Evolutionary conservation across 2,329 filamentous ascomycete species (phyloP), one percentile per base, ranked within the genome.

Genomic region (Beauveria sp.): DNA sequence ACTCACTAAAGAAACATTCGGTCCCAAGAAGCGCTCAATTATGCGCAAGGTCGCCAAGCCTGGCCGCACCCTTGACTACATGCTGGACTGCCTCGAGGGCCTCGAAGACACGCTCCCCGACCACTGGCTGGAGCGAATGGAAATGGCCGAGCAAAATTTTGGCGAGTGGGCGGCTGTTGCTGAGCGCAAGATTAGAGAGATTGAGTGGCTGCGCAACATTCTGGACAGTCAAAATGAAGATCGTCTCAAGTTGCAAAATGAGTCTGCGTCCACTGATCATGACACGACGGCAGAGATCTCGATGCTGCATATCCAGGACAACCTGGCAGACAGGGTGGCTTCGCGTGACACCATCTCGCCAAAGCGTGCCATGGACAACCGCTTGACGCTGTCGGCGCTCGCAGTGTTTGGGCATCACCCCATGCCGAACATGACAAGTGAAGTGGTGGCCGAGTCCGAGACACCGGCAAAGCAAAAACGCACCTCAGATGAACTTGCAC

Each of bases 41-140:
- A 85, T 88, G 62, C 77, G 82, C 38, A 89, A 89, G 66, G 85
- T 97, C 40, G 79, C 83, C 16, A 81, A 81, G 42, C 81, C 92
- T 0, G 93, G 91, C 0, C 83, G 83, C 53, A 82, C 86, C 45
- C 80, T 98, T 64, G 95, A 99, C 72, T 84, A 82, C 56, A 91
- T 97, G 83, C 81, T 99, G 16, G 93, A 99, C 73, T 82, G 85
- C 38, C 80, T 98, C 2, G 95, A 98, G 73, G 93, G 91, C 1
- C 81, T 87, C 60, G 81, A 88, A 49, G 95, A 99, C 69, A 91
- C 89, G 0, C 77, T 99, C 10, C 95, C 95, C 0, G 89, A 96
- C 46, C 73, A 78, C 31, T 99, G 93, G 95, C 85, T 98, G 61
- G 91, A 96, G 68, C 83, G 87, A 5, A 88, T 98, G 76, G 95